A percentile compares a stretch with the other conserved stretches of the same genome.
phyloP scores from a whole-genome alignment of 2,329 filamentous ascomycete genomes.

The Didymella arachidicola region DNA sequence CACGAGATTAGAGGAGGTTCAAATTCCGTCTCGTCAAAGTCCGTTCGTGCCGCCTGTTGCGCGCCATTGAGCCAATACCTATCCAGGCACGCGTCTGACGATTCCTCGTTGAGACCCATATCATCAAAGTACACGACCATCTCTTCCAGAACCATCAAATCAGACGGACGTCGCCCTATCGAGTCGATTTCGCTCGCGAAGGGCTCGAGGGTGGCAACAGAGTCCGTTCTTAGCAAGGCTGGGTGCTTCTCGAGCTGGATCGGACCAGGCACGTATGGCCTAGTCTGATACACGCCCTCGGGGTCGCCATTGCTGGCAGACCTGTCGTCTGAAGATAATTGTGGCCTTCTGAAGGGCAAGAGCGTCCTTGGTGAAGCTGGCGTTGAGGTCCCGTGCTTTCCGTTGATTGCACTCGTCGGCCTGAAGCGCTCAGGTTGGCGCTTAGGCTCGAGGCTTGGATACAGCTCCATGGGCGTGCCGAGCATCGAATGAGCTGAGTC shows the following conservation, averaged over 20 bases:
- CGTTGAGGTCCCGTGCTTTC: slow-evolving; percentile 22
- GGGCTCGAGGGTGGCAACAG: slow-evolving; percentile 51
- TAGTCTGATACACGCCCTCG: slow-evolving; percentile 13
- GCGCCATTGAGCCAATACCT: slow-evolving; percentile 40
- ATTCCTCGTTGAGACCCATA: slow-evolving; percentile 46
- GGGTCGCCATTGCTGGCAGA: slow-evolving; percentile 2
- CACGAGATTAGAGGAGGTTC: slow-evolving; percentile 8
- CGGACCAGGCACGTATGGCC: slow-evolving; percentile 53
- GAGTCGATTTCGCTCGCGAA: slow-evolving; percentile 37
- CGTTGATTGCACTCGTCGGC: slow-evolving; percentile 18
- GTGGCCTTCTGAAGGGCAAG: slow-evolving; percentile 9
- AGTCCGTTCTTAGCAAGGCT: slow-evolving; percentile 49
- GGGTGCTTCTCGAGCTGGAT: slow-evolving; percentile 49
- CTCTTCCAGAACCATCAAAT: slow-evolving; percentile 46
- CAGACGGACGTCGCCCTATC: slow-evolving; percentile 31
- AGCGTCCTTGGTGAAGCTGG: slow-evolving; percentile 18
- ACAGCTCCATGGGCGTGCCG: slow-evolving; percentile 42
- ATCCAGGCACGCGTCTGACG: slow-evolving; percentile 42
- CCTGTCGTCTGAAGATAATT: slow-evolving; percentile 20
- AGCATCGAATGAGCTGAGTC: slow-evolving; percentile 41
- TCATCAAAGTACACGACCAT: slow-evolving; percentile 54
- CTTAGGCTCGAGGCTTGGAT: slow-evolving; percentile 22
- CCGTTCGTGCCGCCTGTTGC: slow-evolving; percentile 15
- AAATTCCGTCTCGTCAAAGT: slow-evolving; percentile 21
- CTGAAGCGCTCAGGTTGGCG: slow-evolving; percentile 14